Evolutionary conservation across 1,284 basidiomycete species (phyloP), one percentile per base, ranked within the genome.

Genomic region (Mycena citricolor): DNA sequence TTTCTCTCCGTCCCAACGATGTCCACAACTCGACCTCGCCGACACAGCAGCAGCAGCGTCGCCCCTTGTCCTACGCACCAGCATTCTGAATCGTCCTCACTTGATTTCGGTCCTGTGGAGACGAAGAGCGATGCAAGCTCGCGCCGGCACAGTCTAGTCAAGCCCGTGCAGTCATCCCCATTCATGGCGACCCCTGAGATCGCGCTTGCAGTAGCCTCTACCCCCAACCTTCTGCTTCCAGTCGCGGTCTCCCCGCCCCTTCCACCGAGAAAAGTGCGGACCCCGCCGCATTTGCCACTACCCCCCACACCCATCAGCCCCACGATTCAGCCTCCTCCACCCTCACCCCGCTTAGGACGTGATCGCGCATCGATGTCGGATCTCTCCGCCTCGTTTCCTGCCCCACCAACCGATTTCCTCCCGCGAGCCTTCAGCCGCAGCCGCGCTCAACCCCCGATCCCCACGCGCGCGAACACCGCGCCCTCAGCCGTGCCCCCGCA

Each of bases 191-290:
- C n/a, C n/a, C n/a, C n/a, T n/a, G n/a, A n/a, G n/a, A n/a, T n/a
- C n/a, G n/a, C n/a, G n/a, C n/a, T n/a, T n/a, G n/a, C n/a, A n/a
- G n/a, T 41, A 7, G 26, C 47, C 28, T 42, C 43, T 16, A 41
- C 32, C 3, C 54, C 57, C 8, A 42, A 55, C 23, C 52, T 47
- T 1, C 34, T 49, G 8, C 46, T 16, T 26, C 36, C 39, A 32
- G 26, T 17, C 5, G 37, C 39, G n/a, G 37, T 40, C 38, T 43
- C 40, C 10, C 4, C 47, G 14, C 31, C 29, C 8, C 39, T 32
- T 20, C 8, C 26, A 32, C 4, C 12, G 8, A 10, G 32, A 14
- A 22, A 26, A 24, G 19, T 13, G 23, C 32, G 33, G 20, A 4
- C 32, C 6, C 41, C 21, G 7, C 16, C 17, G 12, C n/a, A n/a